Evolutionary conservation across 2,329 filamentous ascomycete species (phyloP).

Genomic region (Claviceps cyperi): DNA sequence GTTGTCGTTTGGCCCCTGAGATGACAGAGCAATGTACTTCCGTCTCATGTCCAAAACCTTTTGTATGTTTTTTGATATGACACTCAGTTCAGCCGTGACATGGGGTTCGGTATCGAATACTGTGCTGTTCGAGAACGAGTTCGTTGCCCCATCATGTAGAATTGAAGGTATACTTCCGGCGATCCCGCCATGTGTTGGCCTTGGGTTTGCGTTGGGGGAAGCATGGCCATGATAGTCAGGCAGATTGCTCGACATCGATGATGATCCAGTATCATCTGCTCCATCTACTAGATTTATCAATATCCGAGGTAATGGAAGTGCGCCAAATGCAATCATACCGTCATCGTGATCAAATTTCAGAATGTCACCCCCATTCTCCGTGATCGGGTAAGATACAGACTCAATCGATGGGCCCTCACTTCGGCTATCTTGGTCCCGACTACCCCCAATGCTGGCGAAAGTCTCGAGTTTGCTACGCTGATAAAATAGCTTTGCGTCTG

Average conservation of each 20-base stretch:
- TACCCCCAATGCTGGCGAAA: slow-evolving; percentile 17
- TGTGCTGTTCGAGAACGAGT: slow-evolving; percentile 44
- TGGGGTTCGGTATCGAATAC: slow-evolving; percentile 61
- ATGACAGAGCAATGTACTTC: slow-evolving; percentile 75
- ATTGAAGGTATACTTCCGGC: slow-evolving; percentile 24
- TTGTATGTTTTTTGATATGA: slow-evolving; percentile 84
- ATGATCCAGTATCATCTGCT: slow-evolving; percentile 3
- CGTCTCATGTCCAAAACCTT: slow-evolving; percentile 75
- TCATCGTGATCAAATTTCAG: slow-evolving; percentile 17
- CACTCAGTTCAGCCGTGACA: slow-evolving; percentile 68
- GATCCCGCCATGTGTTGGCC: slow-evolving; percentile 26
- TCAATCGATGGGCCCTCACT: slow-evolving; percentile 31
- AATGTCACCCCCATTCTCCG: slow-evolving; percentile 23
- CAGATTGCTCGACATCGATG: not conserved
- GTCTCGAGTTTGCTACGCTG: slow-evolving; percentile 64
- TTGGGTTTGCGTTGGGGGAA: not conserved
- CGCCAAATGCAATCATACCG: slow-evolving; percentile 7
- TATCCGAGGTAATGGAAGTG: not conserved
- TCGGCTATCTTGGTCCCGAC: slow-evolving; percentile 28
- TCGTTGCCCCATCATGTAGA: slow-evolving; percentile 34
- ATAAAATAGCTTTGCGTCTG: slow-evolving; percentile 92
- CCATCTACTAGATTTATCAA: slow-evolving; percentile 7
- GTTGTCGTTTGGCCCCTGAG: slow-evolving; percentile 72
- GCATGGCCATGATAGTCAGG: not conserved
- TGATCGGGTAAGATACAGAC: slow-evolving; percentile 20